phyloP scores from a whole-genome alignment of 2,329 filamentous ascomycete species.

The Sporothrix phasma region DNA sequence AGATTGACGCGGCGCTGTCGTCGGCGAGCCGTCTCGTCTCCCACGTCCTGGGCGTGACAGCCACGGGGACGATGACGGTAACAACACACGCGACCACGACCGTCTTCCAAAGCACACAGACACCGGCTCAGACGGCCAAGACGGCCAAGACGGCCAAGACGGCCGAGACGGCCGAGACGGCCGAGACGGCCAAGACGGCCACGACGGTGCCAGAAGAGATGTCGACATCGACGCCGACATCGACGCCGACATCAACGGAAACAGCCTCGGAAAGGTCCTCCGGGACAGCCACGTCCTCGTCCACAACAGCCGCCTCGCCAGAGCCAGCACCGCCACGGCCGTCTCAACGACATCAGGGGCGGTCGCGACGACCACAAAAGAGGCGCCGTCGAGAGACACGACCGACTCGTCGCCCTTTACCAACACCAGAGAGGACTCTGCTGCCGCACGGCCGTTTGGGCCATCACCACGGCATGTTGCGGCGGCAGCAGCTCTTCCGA shows the following conservation, averaged over 20 bases:
- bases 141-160: slow-evolving; percentile 4
- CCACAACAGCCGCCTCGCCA: neutral
- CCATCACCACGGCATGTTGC: neutral
- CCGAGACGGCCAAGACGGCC: slow-evolving; percentile 1
- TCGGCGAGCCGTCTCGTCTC: slow-evolving; percentile 16
- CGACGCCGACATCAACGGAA: neutral
- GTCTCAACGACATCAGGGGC: neutral
- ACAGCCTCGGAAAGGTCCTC: neutral
- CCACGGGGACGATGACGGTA: neutral
- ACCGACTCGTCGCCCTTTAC: slow-evolving; percentile 19
- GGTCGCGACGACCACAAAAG: neutral
- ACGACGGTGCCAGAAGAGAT: neutral
- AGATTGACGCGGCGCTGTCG: slow-evolving; percentile 13
- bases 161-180: neutral
- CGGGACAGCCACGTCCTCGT: neutral
- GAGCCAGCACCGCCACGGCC: neutral
- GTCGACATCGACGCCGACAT: neutral
- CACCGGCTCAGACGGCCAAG: neutral
- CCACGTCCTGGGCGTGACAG: neutral
- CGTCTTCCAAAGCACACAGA: neutral
- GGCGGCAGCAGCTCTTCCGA: neutral
- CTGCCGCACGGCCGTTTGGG: neutral
- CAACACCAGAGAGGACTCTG: slow-evolving; percentile 11
- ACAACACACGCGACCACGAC: neutral
- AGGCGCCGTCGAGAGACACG: slow-evolving; percentile 13